phyloP scores from a whole-genome alignment of 257 asterid species.

The Lantana camara region DNA sequence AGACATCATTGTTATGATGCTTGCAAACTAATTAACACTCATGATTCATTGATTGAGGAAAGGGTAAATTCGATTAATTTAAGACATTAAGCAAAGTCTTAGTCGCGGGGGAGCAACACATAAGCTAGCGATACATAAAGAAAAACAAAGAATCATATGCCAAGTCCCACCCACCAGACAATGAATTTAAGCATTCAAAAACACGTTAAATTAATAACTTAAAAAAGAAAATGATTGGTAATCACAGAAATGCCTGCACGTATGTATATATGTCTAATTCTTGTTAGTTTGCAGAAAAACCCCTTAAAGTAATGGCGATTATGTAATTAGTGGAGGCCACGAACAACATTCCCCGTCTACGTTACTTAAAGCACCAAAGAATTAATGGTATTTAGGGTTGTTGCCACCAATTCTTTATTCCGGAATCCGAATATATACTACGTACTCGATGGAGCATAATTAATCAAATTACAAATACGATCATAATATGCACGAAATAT shows the following conservation, averaged over 20 bases:
- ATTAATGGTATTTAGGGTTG: no score
- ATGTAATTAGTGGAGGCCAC: neutral
- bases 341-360: constrained; percentile 1
- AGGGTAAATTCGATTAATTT: constrained; percentile 1
- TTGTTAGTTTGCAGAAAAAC: neutral
- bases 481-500: no score
- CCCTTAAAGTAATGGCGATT: neutral
- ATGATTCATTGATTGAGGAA: constrained; percentile 12
- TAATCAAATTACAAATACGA: no score
- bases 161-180: neutral
- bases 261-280: no score
- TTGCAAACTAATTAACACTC: neutral
- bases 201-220: no score
- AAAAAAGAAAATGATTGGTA: neutral
- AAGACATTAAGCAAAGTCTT: neutral
- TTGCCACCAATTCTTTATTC: no score
- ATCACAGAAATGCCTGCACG: neutral
- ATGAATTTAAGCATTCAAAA: neutral
- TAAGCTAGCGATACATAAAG: neutral
- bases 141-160: no score
- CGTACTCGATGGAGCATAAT: no score
- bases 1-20: neutral
- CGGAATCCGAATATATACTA: no score
- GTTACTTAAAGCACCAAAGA: neutral
- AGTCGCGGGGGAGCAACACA: constrained; percentile 3